Evolutionary conservation across 2,329 filamentous ascomycete genomes (phyloP), one percentile per base, ranked within the genome.

Genomic region (Fusarium brachygibbosum): DNA sequence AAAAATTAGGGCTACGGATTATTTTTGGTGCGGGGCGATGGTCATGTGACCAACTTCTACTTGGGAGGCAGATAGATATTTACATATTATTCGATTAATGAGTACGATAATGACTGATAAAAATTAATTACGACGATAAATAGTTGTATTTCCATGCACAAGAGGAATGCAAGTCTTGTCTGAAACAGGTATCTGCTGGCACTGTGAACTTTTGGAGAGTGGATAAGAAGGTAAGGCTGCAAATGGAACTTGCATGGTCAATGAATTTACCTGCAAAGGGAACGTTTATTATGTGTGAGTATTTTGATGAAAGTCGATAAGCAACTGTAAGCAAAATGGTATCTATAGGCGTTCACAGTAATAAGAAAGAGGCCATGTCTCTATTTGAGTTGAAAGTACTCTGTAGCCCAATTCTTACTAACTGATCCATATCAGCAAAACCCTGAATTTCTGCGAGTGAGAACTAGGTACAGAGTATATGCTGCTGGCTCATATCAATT

Each of bases 1-100:
- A 31, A 35, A 21, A 74, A 69, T 69, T 79, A 80, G 78, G 79
- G 79, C 72, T 79, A 32, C 42, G 57, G 58, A 61, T 61, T 38
- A 52, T 45, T 40, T 57, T 59, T 41, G 29, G 29, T 60, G 55
- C 32, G 58, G 45, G 29, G 23, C 32, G n/a, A 25, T 21, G 29
- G n/a, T 59, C 58, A 62, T 52, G 56, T 62, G 58, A 62, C 28
- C 19, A 23, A 23, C 41, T 48, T 34, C 35, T 4, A 25, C n/a
- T 8, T 29, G 8, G 29, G 9, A 29, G 29, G 29, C 28, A 28
- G 6, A 28, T 25, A 25, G 23, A 25, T 25, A 25, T 25, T 29
- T 29, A 29, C 29, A 29, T 29, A 10, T 12, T 29, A 9, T 3
- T 29, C 9, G 21, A 23, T 41, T 16, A 16, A 41, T 25, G 9